Evolutionary conservation across 2,329 filamentous ascomycete genomes (phyloP).

Genomic region (Graphiopsis chlorocephala): DNA sequence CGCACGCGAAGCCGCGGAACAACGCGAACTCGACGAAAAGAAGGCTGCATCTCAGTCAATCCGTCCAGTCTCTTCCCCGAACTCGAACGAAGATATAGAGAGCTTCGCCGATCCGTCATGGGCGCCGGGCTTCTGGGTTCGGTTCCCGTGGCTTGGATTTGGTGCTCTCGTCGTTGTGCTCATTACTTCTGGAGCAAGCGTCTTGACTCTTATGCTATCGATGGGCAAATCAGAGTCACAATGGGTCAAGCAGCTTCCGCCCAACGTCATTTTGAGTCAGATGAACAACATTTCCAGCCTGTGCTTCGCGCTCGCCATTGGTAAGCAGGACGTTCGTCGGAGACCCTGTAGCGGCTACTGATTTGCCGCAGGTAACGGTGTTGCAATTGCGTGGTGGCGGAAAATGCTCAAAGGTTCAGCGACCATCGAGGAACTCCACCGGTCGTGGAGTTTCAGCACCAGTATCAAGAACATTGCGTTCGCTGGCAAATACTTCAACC

Average conservation of each 20-base stretch:
- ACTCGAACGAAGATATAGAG: background rate
- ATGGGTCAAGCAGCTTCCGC: conserved; percentile 24
- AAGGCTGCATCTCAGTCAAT: background rate
- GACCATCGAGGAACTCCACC: conserved; percentile 26
- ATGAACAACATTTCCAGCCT: conserved; percentile 24
- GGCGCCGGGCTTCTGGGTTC: conserved; percentile 18
- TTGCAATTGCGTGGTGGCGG: conserved; percentile 30
- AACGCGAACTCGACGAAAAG: conserved; percentile 9
- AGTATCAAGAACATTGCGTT: conserved; percentile 23
- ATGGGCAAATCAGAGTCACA: conserved; percentile 1
- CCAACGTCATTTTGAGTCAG: conserved; percentile 23
- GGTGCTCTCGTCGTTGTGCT: conserved; percentile 22
- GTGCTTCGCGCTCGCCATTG: conserved; percentile 25
- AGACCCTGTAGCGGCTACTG: background rate
- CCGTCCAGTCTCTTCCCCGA: conserved; percentile 3
- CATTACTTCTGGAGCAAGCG: conserved; percentile 19
- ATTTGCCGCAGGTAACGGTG: conserved; percentile 18
- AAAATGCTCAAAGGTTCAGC: conserved; percentile 23
- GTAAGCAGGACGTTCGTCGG: background rate
- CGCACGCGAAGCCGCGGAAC: background rate
- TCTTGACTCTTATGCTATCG: conserved; percentile 3
- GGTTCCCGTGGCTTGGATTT: conserved; percentile 24
- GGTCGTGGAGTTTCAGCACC: conserved; percentile 25
- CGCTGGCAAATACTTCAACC: conserved; percentile 27
- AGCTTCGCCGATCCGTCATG: conserved; percentile 11